Percentiles rank a stretch among this genome's conserved stretches.
Conservation (phyloP, 2,329 filamentous ascomycete species). For the Trichoderma gracile region DNA sequence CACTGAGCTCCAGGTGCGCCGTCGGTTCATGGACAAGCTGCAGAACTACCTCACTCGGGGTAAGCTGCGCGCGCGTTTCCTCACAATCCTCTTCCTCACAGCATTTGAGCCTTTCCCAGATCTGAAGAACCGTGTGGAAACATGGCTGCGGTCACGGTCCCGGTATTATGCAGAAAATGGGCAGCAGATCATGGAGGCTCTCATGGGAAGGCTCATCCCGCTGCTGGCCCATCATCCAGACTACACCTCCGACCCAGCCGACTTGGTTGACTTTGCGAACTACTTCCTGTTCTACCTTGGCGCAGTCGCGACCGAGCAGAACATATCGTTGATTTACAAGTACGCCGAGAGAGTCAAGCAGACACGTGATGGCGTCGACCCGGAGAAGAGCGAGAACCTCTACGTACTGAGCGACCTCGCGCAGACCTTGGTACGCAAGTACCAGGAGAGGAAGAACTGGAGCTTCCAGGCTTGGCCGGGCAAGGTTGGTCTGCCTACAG, state of each 20-base stretch:
- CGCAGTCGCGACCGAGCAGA: constrained; percentile 80
- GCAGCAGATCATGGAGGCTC: constrained; percentile 72
- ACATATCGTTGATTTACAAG: constrained; percentile 85
- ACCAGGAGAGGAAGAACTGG: constrained; percentile 84
- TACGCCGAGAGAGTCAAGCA: constrained; percentile 93
- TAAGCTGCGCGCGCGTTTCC: constrained; percentile 73
- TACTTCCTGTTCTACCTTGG: constrained; percentile 90
- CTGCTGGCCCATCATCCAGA: constrained; percentile 93
- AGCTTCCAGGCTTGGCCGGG: constrained; percentile 79
- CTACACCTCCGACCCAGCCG: constrained; percentile 65
- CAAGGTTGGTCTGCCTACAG: constrained; percentile 77
- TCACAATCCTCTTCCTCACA: constrained; percentile 84
- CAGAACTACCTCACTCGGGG: constrained; percentile 85
- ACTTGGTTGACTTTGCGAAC: constrained; percentile 77
- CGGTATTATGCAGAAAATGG: constrained; percentile 61
- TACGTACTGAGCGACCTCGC: constrained; percentile 88
- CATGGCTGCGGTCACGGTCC: constrained; percentile 84
- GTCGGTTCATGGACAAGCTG: constrained; percentile 77
- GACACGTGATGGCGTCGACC: constrained; percentile 74
- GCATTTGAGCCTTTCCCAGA: constrained; percentile 82
- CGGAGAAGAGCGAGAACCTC: constrained; percentile 68
- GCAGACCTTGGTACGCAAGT: constrained; percentile 77
- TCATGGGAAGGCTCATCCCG: constrained; percentile 80
- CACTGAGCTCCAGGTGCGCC: constrained; percentile 69
- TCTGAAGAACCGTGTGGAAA: constrained; percentile 74